A percentile compares a stretch with the other conserved stretches of the same genome.
These are phyloP conservation scores for Phylloporus scabripes DNA, from an alignment of 768 basidiomycete species.

Conservation along the genomic window DNA sequence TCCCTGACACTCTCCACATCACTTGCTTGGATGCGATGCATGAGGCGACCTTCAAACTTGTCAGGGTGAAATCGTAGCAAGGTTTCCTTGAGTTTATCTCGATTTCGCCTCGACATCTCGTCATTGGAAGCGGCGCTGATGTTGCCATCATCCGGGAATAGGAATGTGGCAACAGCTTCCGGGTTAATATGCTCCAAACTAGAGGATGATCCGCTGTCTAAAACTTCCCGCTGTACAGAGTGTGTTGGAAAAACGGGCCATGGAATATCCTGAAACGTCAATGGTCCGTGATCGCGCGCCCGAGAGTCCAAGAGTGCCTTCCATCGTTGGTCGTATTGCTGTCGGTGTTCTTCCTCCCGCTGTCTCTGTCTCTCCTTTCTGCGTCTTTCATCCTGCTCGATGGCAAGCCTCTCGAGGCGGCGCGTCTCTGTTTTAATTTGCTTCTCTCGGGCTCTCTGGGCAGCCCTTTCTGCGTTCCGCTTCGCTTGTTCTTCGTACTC, in stretches of 20 bases:
- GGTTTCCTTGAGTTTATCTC: conserved; percentile 61
- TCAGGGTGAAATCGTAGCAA: conserved; percentile 76
- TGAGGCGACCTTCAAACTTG: conserved; percentile 73
- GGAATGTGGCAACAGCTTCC: conserved; percentile 53
- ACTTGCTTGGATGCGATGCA: conserved; percentile 41
- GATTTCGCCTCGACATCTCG: conserved; percentile 40
- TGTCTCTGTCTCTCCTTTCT: conserved; percentile 44
- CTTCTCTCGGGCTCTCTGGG: conserved; percentile 50
- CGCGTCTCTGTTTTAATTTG: conserved; percentile 49
- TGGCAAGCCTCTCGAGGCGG: conserved; percentile 45
- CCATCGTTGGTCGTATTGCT: conserved; percentile 57
- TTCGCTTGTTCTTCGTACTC: conserved; percentile 60
- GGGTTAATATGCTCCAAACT: conserved; percentile 47
- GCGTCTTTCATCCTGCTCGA: conserved; percentile 46
- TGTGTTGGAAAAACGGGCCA: conserved; percentile 54
- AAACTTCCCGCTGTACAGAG: conserved; percentile 15
- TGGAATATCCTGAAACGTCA: conserved; percentile 60
- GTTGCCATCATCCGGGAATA: conserved; percentile 34
- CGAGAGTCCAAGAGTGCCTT: conserved; percentile 38
- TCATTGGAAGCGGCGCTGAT: conserved; percentile 5
- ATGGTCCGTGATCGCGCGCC: conserved; percentile 19
- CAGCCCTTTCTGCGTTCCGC: conserved; percentile 47
- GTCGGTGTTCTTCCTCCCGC: conserved; percentile 42
- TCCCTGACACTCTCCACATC: conserved; percentile 52
- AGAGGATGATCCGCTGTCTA: conserved; percentile 12